Base-by-base conservation (phyloP, 2,329 filamentous ascomycete genomes). In the Colletotrichum sojae region DNA sequence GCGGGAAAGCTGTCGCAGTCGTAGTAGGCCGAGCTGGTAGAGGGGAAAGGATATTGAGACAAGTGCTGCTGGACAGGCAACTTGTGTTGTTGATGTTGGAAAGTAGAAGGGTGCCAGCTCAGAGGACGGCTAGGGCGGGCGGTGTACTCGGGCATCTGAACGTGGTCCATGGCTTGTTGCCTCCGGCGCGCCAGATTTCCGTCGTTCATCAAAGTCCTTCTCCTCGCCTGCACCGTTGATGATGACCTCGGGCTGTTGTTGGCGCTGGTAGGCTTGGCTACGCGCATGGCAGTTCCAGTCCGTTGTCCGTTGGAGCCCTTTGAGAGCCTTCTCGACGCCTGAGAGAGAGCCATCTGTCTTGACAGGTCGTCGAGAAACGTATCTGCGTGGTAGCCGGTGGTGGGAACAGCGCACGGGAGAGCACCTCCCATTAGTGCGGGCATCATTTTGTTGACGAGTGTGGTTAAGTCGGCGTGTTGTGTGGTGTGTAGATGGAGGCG, bases 51-150 rank as follows among this genome's bases (percentile, higher is more conserved):
- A 71, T 85, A 83, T 72, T 78, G 75, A 60, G 82, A 79, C 55
- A 79, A 77, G 68, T 79, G 78, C 48, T 70, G 67, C 22, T 63
- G 36, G 6, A 53, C 51, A 16, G 81, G 76, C 75, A 77, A 77
- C 61, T 75, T 75, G 39, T 76, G 76, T 65, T 79, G 79, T 40
- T 76, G 79, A 66, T 80, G 75, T 64, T 79, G 76, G 71, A 45
- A 71, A 52, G 90, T 88, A 22, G 88, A 87, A 3, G 92, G 91
- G 77, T 94, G 92, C 92, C 92, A 94, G 83, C 92, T 94, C 53
- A 93, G 83, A 6, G 92, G 92, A 49, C 92, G 87, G 60, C 80
- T 80, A 46, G 84, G 79, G 75, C 80, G 78, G 43, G 75, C 72
- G 39, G 60, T 59, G 70, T 72, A 78, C 9, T 77, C 78, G 72